Base-by-base conservation (phyloP, 164 flowering plant species). In the Euptelea pleiosperma region DNA sequence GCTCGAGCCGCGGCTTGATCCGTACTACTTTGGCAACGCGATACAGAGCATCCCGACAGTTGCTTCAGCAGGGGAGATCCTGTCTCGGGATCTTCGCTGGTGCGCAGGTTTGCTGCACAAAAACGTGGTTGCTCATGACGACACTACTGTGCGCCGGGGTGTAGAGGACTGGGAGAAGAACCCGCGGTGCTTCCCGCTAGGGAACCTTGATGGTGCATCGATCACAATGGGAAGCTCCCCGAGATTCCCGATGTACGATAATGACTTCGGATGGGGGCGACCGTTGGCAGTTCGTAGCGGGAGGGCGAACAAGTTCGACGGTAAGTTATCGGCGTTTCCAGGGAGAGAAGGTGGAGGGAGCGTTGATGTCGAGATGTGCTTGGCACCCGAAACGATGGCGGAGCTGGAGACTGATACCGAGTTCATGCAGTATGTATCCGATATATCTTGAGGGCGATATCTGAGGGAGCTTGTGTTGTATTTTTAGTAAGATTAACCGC, bases 181-280 rank as follows among this genome's bases (percentile, higher is more conserved):
- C 22, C 98, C 96, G 3, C 59, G 71, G 52, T 75, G 78, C 24
- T 89, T 85, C 62, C 95, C 93, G 8, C 67, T 89, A 36, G 96
- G 95, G 42, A 82, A 87, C 65, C 65, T 72, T 19, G 93, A 73
- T 40, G 93, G 94, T 9, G 88, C 87, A 14, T 52, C 75, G 59
- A 62, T 89, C 29, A 81, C 90, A 4, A 86, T 92, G 91, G 98
- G 96, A 0, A 82, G 93, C 62, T 89, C 96, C 4, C 83, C 93
- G 19, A 60, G 98, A 47, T 89, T 92, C 40, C 93, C 93, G 1
- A 89, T 85, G 93, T 89, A 84, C 71, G 91, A 82, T 35, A 81
- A 82, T 60, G 96, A 89, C 62, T 85, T 91, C 60, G 98, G 98
- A 66, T 87, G 92, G 95, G 98, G 98, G 0, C 69, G 77, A 37